Conservation (phyloP, 2,329 filamentous ascomycete genomes). For the Botrytis paeoniae region DNA sequence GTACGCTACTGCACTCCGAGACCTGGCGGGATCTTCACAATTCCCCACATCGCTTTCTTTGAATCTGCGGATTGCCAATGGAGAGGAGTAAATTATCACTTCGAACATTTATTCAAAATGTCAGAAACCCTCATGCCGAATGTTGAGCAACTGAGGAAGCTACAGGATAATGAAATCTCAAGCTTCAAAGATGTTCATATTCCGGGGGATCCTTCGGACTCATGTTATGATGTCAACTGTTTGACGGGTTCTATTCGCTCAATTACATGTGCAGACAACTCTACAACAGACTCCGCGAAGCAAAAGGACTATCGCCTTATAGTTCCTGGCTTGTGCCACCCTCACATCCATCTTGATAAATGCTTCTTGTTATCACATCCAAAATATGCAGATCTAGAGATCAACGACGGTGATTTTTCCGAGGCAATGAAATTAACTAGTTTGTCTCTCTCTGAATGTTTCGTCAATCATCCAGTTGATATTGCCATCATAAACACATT, state of each 20-base stretch:
- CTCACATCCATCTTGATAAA: slow-evolving; percentile 71
- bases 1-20: slow-evolving; percentile 8
- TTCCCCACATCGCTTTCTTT: background rate
- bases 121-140: background rate
- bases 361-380: slow-evolving; percentile 57
- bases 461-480: slow-evolving; percentile 4
- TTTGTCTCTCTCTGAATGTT: slow-evolving; percentile 11
- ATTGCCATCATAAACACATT: background rate
- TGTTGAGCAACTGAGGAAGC: background rate
- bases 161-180: background rate
- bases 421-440: slow-evolving; percentile 61
- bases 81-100: background rate
- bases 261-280: slow-evolving; percentile 32
- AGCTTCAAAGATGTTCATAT: slow-evolving; percentile 35
- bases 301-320: slow-evolving; percentile 38
- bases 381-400: slow-evolving; percentile 58
- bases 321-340: slow-evolving; percentile 62
- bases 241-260: slow-evolving; percentile 33
- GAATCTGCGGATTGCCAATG: background rate
- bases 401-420: slow-evolving; percentile 58
- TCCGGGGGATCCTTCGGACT: slow-evolving; percentile 31
- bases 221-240: slow-evolving; percentile 39
- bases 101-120: background rate
- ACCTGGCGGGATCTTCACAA: background rate
- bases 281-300: slow-evolving; percentile 12